phyloP scores from a whole-genome alignment of 2,329 filamentous ascomycete species.

The Exserohilum turcica region DNA sequence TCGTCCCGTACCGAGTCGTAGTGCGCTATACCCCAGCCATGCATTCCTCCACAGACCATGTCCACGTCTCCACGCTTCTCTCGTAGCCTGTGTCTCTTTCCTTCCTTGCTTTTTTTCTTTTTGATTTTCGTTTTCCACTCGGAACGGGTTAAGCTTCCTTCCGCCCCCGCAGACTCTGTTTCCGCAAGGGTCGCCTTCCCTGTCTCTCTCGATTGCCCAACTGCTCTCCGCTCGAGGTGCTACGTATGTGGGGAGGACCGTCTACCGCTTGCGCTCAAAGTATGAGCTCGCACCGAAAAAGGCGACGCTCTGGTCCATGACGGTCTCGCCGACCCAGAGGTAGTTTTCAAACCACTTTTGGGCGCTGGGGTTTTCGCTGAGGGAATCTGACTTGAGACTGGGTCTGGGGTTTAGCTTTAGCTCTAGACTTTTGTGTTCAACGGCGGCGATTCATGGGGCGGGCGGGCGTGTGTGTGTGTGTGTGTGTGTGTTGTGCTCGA shows the following conservation, averaged over 20 bases:
- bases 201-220: not conserved
- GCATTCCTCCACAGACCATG: not conserved
- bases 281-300: constrained; percentile 85
- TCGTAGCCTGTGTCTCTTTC: not conserved
- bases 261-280: constrained; percentile 80
- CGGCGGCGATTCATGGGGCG: not conserved
- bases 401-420: constrained; percentile 54
- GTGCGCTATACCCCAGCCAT: not conserved
- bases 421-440: constrained; percentile 7
- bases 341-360: constrained; percentile 92
- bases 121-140: not conserved
- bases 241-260: not conserved
- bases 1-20: not conserved
- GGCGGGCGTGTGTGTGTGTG: not conserved
- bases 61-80: not conserved
- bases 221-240: not conserved
- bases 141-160: not conserved
- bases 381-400: constrained; percentile 86
- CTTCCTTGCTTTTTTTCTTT: not conserved
- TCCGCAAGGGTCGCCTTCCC: not conserved
- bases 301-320: constrained; percentile 96
- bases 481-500: constrained; percentile 5
- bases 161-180: not conserved
- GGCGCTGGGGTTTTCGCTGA: constrained; percentile 81
- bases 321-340: constrained; percentile 92